Conservation (phyloP, 2,329 filamentous ascomycete species). For the Phialocephala subalpina region DNA sequence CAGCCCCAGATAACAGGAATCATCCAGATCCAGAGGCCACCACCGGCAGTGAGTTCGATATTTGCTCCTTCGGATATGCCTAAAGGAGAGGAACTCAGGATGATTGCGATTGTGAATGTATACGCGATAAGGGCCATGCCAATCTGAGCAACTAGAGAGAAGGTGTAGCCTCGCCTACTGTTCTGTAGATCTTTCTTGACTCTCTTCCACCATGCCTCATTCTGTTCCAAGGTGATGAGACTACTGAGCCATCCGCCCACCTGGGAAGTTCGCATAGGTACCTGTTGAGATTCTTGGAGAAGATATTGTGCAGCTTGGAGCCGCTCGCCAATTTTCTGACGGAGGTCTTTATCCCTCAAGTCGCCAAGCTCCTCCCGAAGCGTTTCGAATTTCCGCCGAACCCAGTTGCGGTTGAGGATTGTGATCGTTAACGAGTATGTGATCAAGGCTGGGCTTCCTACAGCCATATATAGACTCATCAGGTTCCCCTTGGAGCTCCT, state of each 20-base stretch:
- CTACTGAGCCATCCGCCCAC: conserved; percentile 2
- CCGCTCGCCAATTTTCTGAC: neutral
- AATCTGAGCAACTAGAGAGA: conserved; percentile 4
- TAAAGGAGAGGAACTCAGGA: neutral
- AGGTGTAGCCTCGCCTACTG: neutral
- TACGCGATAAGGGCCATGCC: neutral
- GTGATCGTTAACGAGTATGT: conserved; percentile 5
- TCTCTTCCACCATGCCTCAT: conserved; percentile 3
- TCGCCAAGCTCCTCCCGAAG: neutral
- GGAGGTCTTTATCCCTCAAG: conserved; percentile 2
- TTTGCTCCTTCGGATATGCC: neutral
- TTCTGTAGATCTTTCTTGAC: neutral
- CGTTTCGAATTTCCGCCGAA: conserved; percentile 2
- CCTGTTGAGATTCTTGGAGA: neutral
- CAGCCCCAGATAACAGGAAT: conserved; percentile 5
- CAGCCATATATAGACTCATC: neutral
- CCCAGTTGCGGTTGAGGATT: conserved; percentile 1
- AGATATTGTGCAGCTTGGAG: conserved; percentile 8
- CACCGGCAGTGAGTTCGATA: neutral
- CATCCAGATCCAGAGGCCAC: conserved; percentile 7
- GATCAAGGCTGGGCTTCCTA: conserved; percentile 5
- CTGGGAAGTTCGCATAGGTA: conserved; percentile 3
- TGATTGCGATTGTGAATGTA: conserved; percentile 5
- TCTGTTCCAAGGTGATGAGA: neutral
- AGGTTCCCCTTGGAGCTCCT: neutral